Evolutionary conservation across 352 stramenopile genomes (phyloP), one percentile per base, ranked within the genome.

Genomic region (Pythium dissimile): DNA sequence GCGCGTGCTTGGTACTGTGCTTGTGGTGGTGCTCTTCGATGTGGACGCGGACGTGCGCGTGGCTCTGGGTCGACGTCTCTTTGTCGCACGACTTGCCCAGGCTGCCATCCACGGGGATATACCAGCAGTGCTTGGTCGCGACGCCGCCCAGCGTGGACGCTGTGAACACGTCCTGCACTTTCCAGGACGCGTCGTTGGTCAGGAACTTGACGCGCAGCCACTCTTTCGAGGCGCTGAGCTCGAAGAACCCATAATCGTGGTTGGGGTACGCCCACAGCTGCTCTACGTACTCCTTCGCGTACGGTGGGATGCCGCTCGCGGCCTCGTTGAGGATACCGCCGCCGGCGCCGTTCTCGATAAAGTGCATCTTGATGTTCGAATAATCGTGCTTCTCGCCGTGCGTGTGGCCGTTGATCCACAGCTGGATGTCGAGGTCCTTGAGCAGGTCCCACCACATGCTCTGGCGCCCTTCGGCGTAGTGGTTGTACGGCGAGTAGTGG

Each of bases 401-500:
- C 0, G 80, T 89, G 56, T 89, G 80, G 46, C 77, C 80, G 41
- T 86, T 86, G 6, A 89, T 58, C 48, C 84, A 89, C 24, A 89
- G 48, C 42, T 89, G 77, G 5, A 89, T 72, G 26, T 68, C 77
- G 1, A 86, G 41, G 11, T 66, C 73, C 23, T 85, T 74, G 21
- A 89, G 45, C 16, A 86, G 44, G 20, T 84, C 64, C 13, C 64
- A 76, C 80, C 79, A 90, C 51, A 75, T 74, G 0, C 80, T 54
- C 6, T 72, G 69, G 30, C 71, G 66, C 2, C 64, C 64, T 2
- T 74, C 72, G 5, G 75, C 69, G 48, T 89, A 90, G 64, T 92
- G 82, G 55, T 84, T 86, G 54, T 92, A 89, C 13, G 83, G 80
- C 1, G 74, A 87, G 63, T 90, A 92, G 63, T 91, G 83, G n/a